phyloP scores from a whole-genome alignment of 352 stramenopile genomes.

The Globisporangium nagaii region DNA sequence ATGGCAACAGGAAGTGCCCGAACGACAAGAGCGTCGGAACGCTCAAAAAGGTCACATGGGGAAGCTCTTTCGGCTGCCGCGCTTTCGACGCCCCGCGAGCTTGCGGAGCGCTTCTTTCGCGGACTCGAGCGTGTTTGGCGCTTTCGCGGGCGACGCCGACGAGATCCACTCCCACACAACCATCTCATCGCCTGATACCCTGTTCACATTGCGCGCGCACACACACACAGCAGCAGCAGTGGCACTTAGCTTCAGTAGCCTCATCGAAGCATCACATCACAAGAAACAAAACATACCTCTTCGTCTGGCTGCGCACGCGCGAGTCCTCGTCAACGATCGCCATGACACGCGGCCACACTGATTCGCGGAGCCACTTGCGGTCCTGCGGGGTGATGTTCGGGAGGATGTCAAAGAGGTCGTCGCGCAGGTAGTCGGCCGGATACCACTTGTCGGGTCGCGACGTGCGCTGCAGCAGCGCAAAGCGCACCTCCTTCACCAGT shows the following conservation, averaged over 20 bases:
- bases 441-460: conserved; percentile 35
- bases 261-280: no score
- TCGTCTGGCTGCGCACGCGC: conserved; percentile 30
- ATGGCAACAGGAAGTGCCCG: no score
- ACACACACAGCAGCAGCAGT: background rate
- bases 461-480: conserved; percentile 44
- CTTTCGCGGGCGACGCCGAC: conserved; percentile 26
- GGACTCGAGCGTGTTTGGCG: conserved; percentile 7
- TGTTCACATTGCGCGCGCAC: conserved; percentile 13
- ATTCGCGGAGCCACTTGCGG: conserved; percentile 44
- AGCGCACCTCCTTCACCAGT: conserved; percentile 67
- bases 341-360: conserved; percentile 54
- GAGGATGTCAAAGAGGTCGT: conserved; percentile 49
- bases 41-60: no score
- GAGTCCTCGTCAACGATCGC: conserved; percentile 53
- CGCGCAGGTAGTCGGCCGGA: conserved; percentile 47
- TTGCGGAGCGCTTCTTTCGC: conserved; percentile 9
- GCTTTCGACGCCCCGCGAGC: conserved; percentile 6
- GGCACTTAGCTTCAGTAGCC: background rate
- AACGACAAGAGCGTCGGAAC: no score
- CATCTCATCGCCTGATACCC: conserved; percentile 33
- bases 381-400: conserved; percentile 26
- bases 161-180: conserved; percentile 62
- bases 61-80: conserved; percentile 12
- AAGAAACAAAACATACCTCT: conserved; percentile 49